Evolutionary conservation across 331 rosid genomes (phyloP), one percentile per base, ranked within the genome.

Genomic region (Rosa hybrid): DNA sequence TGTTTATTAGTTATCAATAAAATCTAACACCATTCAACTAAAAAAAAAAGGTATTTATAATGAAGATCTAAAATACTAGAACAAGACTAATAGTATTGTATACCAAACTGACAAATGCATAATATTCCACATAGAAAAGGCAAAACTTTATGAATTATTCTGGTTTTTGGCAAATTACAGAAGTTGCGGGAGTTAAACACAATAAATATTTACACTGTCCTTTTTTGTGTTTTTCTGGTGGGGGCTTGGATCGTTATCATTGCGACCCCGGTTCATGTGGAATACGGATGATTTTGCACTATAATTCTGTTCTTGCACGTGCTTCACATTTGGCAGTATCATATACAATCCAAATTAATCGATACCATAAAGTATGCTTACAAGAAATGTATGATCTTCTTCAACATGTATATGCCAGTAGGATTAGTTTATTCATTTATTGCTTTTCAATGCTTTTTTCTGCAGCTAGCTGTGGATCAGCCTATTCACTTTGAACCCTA

Each of bases 291-390:
- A 50, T 60, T 71, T 48, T 34, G 34, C 14, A 20, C 78, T 72
- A 80, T 10, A 3, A 18, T 64, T 72, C 39, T 56, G 59, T 46
- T 77, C 20, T 25, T 8, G 25, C 83, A 74, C 68, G 81, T 79
- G 73, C 68, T 59, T 78, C 59, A 67, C 46, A 46, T 54, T 78
- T 83, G 75, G 78, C 63, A 72, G 72, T 27, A 70, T 81, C 63
- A 62, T 62, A 48, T 70, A 57, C 69, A 21, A 1, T 3, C 49
- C 49, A 68, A 69, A 69, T 21, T 45, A 69, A n/a, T 44, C 74
- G 34, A 69, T 39, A 4, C 34, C 34, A 42, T 69, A n/a, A 44
- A 11, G 5, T 16, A 18, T n/a, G 20, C 6, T 68, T 44, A 23
- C 49, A 11, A 2, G 9, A 69, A 69, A 44, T 42, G 51, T 69